Evolutionary conservation across 2,329 filamentous ascomycete genomes (phyloP).

Genomic region (Kalmusia sp.): DNA sequence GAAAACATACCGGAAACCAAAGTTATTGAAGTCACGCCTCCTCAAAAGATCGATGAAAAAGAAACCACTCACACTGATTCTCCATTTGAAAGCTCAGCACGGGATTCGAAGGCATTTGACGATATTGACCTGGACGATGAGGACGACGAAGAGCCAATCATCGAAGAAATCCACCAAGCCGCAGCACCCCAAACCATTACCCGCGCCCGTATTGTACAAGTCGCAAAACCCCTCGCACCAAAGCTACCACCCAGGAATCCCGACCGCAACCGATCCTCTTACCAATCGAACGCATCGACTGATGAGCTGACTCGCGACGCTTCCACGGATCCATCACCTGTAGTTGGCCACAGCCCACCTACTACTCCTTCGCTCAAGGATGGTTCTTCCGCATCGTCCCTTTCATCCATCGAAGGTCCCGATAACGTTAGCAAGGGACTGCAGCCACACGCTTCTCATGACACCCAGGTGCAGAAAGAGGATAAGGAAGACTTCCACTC

Average conservation of each 20-base stretch:
- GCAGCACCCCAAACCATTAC: slow-evolving; percentile 72
- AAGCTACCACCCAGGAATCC: slow-evolving; percentile 80
- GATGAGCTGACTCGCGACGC: slow-evolving; percentile 25
- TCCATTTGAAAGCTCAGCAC: slow-evolving; percentile 22
- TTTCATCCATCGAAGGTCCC: slow-evolving; percentile 43
- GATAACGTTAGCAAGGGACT: slow-evolving; percentile 34
- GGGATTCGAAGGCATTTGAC: slow-evolving; percentile 26
- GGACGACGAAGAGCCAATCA: slow-evolving; percentile 67
- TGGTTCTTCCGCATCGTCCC: slow-evolving; percentile 40
- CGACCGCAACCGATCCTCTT: slow-evolving; percentile 54
- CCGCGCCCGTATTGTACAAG: slow-evolving; percentile 82
- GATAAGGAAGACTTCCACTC: slow-evolving; percentile 53
- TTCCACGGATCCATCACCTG: slow-evolving; percentile 28
- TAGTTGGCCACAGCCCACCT: slow-evolving; percentile 34
- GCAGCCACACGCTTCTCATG: slow-evolving; percentile 31
- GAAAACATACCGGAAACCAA: slow-evolving; percentile 46
- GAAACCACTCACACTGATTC: slow-evolving; percentile 16
- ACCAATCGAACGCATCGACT: slow-evolving; percentile 38
- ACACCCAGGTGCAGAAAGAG: slow-evolving; percentile 26
- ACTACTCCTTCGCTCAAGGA: slow-evolving; percentile 44
- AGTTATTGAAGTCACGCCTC: slow-evolving; percentile 22
- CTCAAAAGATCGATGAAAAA: slow-evolving; percentile 14
- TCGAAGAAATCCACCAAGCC: slow-evolving; percentile 72
- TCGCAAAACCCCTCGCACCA: slow-evolving; percentile 80
- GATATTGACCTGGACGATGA: slow-evolving; percentile 61